Evolutionary conservation across 2,329 filamentous ascomycete genomes (phyloP).

Genomic region (Didymella segeticola): DNA sequence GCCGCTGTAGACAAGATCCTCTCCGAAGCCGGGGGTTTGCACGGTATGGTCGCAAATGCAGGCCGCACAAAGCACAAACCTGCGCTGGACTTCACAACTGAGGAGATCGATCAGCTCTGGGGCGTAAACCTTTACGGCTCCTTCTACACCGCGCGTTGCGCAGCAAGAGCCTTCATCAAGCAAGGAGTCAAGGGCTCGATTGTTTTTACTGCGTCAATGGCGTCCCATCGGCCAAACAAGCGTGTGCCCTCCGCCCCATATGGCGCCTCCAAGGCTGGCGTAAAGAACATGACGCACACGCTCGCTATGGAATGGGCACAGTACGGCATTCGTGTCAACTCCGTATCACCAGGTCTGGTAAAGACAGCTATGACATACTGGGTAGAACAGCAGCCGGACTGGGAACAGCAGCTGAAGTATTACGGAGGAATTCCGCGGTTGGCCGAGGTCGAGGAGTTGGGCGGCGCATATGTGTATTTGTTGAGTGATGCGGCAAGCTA

Average conservation of each 20-base stretch:
- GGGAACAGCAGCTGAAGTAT: slow-evolving; percentile 64
- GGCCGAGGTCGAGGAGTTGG: slow-evolving; percentile 61
- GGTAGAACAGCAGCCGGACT: slow-evolving; percentile 61
- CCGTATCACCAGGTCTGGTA: slow-evolving; percentile 46
- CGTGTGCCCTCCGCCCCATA: slow-evolving; percentile 51
- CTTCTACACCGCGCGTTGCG: slow-evolving; percentile 54
- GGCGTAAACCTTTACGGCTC: slow-evolving; percentile 56
- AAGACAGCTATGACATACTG: slow-evolving; percentile 53
- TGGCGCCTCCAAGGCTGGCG: slow-evolving; percentile 54
- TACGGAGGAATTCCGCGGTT: slow-evolving; percentile 64
- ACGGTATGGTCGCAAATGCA: slow-evolving; percentile 61
- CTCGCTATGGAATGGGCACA: slow-evolving; percentile 51
- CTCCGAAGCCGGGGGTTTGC: slow-evolving; percentile 51
- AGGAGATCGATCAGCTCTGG: slow-evolving; percentile 56
- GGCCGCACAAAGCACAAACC: slow-evolving; percentile 61
- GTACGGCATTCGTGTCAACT: slow-evolving; percentile 49
- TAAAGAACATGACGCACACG: slow-evolving; percentile 54
- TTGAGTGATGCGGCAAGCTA: slow-evolving; percentile 61
- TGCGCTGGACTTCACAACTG: slow-evolving; percentile 58
- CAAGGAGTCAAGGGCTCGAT: slow-evolving; percentile 54
- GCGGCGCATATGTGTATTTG: slow-evolving; percentile 64
- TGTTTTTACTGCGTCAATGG: slow-evolving; percentile 58
- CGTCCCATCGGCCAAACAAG: slow-evolving; percentile 56
- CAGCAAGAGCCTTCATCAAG: slow-evolving; percentile 55
- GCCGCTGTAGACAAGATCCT: slow-evolving; percentile 56